Base-by-base conservation (phyloP, 2,329 filamentous ascomycete genomes). In the Cryphonectria nitschkei region DNA sequence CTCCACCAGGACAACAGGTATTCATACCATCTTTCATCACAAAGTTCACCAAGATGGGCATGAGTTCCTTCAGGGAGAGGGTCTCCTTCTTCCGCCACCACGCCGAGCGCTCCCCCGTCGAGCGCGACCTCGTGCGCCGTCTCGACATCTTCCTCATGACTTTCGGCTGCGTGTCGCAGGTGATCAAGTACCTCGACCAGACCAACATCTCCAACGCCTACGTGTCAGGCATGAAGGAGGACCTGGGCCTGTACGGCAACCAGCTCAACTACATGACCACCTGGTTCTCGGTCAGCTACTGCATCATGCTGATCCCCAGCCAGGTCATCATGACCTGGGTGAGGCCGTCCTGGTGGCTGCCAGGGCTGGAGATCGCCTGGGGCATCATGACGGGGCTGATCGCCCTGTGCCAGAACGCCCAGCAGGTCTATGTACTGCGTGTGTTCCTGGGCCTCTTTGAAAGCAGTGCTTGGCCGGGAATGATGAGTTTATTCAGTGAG, bases 391-490 rank as follows among this genome's bases (percentile, higher is more conserved):
- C 79, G 0, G 78, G 75, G 0, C 72, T 80, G 19, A 78, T 80
- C 32, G 78, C 79, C 22, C 68, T 79, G 9, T 71, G 74, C n/a
- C 78, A 78, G 2, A 77, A 77, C 43, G 77, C 78, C 0, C 73
- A 77, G 14, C 79, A 82, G 54, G 74, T 83, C 16, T 82, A 82
- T 67, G 77, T 78, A 1, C 70, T 83, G n/a, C 78, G 81, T 3
- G 79, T 82, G n/a, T 77, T 83, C 32, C 76, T 83, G 29, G 81
- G 81, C 0, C 68, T 83, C 1, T 82, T 79, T 72, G 79, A 81
- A 70, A 80, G 78, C 74, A 78, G 76, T 50, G 81, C 81, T 3
- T 83, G 81, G 81, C 82, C 82, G 0, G 81, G 81, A 4, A 83
- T 83, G 80, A 83, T 66, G 64, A 66, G 50, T 0, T 1, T 52